Evolutionary conservation across 2,329 filamentous ascomycete genomes (phyloP), one percentile per base, ranked within the genome.

Genomic region (Exophiala spinifera): DNA sequence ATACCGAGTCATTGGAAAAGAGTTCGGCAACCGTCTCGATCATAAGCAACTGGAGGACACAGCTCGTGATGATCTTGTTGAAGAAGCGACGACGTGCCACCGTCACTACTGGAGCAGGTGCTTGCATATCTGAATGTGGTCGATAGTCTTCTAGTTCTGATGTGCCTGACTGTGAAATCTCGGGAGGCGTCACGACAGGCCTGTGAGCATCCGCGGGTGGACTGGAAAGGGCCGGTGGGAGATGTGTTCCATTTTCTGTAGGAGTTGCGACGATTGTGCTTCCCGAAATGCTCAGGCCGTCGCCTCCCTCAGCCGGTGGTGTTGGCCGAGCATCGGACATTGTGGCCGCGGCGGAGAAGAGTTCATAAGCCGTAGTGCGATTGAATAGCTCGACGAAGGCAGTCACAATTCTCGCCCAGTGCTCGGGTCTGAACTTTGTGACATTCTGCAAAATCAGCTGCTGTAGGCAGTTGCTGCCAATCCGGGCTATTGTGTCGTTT

Each of bases 21-120:
- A 99, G 84, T 72, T 99, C 95, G 66, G 95, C 95, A 39, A 99
- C 95, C 0, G 95, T 99, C 72, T 99, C 95, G 64, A 99, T 99
- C 91, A 99, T 99, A 61, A 99, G 84, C 1, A 99, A 82, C 71
- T 99, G 95, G 7, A 99, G 78, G 3, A 99, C 95, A 69, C 94
- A 99, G 63, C 95, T 92, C 13, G 92, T 96, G 72, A 99, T 99
- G 71, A 99, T 99, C 63, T 92, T 89, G 74, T 99, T 99, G 80
- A 99, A 99, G 77, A 96, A 96, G 49, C 91, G 87, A 33, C 94
- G 84, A 21, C 94, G 88, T 0, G 94, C 91, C 2, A 91, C 90
- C 1, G 94, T 97, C 4, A 99, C 92, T 1, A 95, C 88, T 4
- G 96, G 82, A 0, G 92, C 90, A 56, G 95, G 90, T 70, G 94